Conservation (phyloP, 106 monocot species). For the Acorus gramineus region DNA sequence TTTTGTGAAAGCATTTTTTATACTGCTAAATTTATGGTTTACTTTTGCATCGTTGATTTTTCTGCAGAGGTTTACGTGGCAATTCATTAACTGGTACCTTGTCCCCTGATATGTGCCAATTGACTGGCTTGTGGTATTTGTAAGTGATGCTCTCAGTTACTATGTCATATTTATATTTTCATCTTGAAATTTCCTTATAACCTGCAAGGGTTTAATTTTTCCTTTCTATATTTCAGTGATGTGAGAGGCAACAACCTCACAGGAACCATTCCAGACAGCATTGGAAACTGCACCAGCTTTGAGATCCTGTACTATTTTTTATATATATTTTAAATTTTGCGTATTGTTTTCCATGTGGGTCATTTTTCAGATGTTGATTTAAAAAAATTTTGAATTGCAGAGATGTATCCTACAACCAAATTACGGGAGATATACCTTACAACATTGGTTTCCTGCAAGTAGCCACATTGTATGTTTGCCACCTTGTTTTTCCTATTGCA, state of each 20-base stretch:
- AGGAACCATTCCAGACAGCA: slow-evolving; percentile 79
- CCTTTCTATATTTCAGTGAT: slow-evolving; percentile 49
- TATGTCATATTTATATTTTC: not conserved
- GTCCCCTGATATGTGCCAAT: slow-evolving; percentile 88
- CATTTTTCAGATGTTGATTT: not conserved
- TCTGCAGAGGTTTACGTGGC: slow-evolving; percentile 59
- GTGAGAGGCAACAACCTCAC: slow-evolving; percentile 88
- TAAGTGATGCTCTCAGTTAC: slow-evolving; percentile 21
- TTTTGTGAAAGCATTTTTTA: no score
- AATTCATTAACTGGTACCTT: slow-evolving; percentile 79
- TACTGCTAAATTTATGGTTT: no score
- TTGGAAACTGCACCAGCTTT: slow-evolving; percentile 97
- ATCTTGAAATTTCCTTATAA: not conserved
- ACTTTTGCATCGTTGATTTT: not conserved
- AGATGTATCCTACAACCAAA: slow-evolving; percentile 91
- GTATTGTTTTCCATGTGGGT: not conserved
- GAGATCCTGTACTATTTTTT: slow-evolving; percentile 61
- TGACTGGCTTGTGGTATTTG: slow-evolving; percentile 99
- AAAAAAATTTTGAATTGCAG: slow-evolving; percentile 24
- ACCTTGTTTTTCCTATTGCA: not conserved
- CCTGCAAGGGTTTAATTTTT: no score
- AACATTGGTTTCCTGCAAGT: slow-evolving; percentile 99
- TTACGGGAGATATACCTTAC: slow-evolving; percentile 90
- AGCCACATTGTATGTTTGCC: slow-evolving; percentile 66
- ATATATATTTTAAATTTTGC: not conserved